phyloP scores from a whole-genome alignment of 2,329 filamentous ascomycete genomes.

The Epichloe glyceriae region DNA sequence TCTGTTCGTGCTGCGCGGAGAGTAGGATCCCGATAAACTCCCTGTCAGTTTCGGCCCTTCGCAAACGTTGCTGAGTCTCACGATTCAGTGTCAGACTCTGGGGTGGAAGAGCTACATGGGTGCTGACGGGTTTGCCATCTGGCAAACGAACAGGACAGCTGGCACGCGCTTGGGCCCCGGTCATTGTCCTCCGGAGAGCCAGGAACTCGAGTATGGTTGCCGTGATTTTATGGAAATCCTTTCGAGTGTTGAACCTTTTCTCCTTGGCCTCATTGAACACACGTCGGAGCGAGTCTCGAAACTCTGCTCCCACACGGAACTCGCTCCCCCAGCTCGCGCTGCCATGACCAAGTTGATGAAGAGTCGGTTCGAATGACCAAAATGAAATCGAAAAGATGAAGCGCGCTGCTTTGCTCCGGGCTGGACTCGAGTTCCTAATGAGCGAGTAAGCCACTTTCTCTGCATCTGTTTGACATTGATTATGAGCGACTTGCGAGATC shows the following conservation, averaged over 20 bases:
- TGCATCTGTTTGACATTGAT: too few relatives aligned
- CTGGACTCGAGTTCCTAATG: too few relatives aligned
- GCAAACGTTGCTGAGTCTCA: slow-evolving; percentile 5
- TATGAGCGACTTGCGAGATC: too few relatives aligned
- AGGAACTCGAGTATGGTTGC: slow-evolving; percentile 8
- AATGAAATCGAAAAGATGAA: too few relatives aligned
- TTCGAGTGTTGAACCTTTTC: background rate
- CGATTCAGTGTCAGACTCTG: slow-evolving; percentile 4
- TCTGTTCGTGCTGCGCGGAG: background rate
- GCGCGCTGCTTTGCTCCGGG: too few relatives aligned
- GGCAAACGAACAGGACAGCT: slow-evolving; percentile 10
- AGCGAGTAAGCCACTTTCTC: too few relatives aligned
- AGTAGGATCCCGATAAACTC: slow-evolving; percentile 3
- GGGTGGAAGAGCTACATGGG: slow-evolving; percentile 6
- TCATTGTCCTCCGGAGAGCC: slow-evolving; percentile 5
- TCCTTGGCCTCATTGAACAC: slow-evolving; percentile 12
- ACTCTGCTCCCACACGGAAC: slow-evolving; percentile 7
- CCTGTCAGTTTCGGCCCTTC: background rate
- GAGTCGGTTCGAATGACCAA: too few relatives aligned
- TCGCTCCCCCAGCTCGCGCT: background rate
- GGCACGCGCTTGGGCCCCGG: slow-evolving; percentile 7
- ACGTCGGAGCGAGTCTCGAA: slow-evolving; percentile 7
- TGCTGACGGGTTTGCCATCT: slow-evolving; percentile 9
- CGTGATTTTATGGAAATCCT: slow-evolving; percentile 10
- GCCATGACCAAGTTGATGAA: background rate